Evolutionary conservation across 164 flowering plant genomes (phyloP), one percentile per base, ranked within the genome.

Genomic region (Berberis thunbergii): DNA sequence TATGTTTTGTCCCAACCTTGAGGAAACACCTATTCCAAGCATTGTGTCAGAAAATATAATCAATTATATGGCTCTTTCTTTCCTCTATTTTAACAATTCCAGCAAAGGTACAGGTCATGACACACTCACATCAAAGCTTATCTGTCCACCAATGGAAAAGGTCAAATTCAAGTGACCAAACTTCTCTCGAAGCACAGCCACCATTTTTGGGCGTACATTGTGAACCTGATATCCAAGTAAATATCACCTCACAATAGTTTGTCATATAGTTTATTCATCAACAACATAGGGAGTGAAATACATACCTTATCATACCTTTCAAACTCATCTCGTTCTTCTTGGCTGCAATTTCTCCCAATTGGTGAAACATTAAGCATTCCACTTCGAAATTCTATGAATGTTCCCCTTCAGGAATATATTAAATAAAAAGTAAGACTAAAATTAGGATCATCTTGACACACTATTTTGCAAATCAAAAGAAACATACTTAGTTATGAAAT

Each of bases 311-410:
- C 99, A 71, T 89, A 91, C 76, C 81, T 86, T 72, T 91, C 97
- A 73, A 89, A 95, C 49, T 89, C 97, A 64, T 85, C 96, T 45
- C 99, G 71, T 77, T 95, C 99, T 73, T 95, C 96, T 70, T 89
- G 99, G 76, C 97, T 91, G 74, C 99, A 95, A 79, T 95, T 95
- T 69, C 97, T 75, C 59, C 99, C 99, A 70, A 95, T 95, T 65
- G 99, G 97, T 64, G 96, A 91, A 54, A 95, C 94, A 71, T 95
- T 95, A 63, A 95, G 67, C 99, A 95, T 95, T 59, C 99, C 99
- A 81, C 81, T 89, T 72, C 99, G 83, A 70, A 91, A 95, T 75
- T 95, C 99, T 60, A 91, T 87, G 65, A 95, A 95, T 50, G 99
- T 95, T 67, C 99, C 97, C 84, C 99, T 95, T 52, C 7, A 69